These are phyloP conservation scores for Tarenaya hassleriana DNA, from an alignment of 345 rosid species.

Conservation along the genomic window DNA sequence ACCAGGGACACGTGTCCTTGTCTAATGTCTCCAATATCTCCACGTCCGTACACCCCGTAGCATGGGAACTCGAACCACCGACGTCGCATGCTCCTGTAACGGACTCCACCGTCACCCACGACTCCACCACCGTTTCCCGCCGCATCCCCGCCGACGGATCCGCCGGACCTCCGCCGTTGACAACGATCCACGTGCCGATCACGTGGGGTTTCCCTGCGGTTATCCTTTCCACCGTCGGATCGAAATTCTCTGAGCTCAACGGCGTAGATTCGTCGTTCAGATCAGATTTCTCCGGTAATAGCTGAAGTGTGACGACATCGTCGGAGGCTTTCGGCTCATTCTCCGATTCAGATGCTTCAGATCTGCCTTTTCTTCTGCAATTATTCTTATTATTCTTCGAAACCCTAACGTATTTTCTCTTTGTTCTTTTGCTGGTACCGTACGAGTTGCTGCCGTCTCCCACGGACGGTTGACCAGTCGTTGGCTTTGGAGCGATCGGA, in stretches of 20 bases:
- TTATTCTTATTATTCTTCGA: constrained; percentile 33
- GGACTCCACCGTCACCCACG: constrained; percentile 47
- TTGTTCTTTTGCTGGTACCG: constrained; percentile 32
- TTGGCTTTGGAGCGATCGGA: constrained; percentile 54
- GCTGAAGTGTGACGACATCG: constrained; percentile 46
- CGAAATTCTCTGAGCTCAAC: constrained; percentile 24
- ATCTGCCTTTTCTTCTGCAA: constrained; percentile 29
- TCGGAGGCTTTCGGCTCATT: constrained; percentile 8
- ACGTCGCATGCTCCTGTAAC: constrained; percentile 18
- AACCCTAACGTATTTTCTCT: constrained; percentile 82
- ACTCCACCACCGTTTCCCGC: constrained; percentile 20
- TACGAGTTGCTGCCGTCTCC: constrained; percentile 20
- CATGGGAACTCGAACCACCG: constrained; percentile 25
- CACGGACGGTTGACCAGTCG: constrained; percentile 20
- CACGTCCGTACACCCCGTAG: constrained; percentile 32
- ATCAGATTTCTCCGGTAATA: constrained; percentile 45
- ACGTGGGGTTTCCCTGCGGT: constrained; percentile 1
- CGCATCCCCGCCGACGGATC: neutral
- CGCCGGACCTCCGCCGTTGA: constrained; percentile 9
- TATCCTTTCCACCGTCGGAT: constrained; percentile 13
- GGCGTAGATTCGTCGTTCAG: constrained; percentile 1
- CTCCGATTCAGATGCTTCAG: constrained; percentile 23
- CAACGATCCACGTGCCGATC: constrained; percentile 16
- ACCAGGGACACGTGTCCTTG: constrained; percentile 43
- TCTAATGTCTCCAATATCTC: constrained; percentile 27